Base-by-base conservation (phyloP, 2,329 filamentous ascomycete genomes). In the Camptophora hylomeconis region DNA sequence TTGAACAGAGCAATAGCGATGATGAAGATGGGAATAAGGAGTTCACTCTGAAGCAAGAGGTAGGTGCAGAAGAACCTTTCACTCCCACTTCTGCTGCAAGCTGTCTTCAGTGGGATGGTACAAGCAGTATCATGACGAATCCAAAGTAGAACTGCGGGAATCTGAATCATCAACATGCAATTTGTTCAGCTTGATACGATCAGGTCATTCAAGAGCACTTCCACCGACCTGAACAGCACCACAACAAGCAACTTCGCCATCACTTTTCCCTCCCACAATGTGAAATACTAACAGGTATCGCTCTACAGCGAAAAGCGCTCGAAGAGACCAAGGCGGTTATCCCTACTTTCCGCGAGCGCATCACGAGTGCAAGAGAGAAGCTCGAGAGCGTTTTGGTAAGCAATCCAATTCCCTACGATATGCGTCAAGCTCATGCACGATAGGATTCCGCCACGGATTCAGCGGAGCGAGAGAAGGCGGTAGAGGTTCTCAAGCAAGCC, bases 271-370 rank as follows among this genome's bases (percentile, higher is more conserved):
- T n/a, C n/a, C n/a, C n/a, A n/a, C n/a, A n/a, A n/a, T n/a, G n/a
- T n/a, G n/a, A n/a, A n/a, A n/a, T n/a, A n/a, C n/a, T n/a, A n/a
- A n/a, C n/a, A n/a, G n/a, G n/a, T n/a, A n/a, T n/a, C n/a, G n/a
- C n/a, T n/a, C n/a, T 22, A 35, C 46, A 93, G 84, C 69, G 71
- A 58, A 69, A 72, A 61, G 86, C 80, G 13, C 61, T 84, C n/a
- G 74, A 84, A 41, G 81, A 98, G 59, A 95, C 89, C 6, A 79
- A 79, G 51, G 79, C 75, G 32, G 72, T 95, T 16, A 79, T 95
- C 45, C 76, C 67, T 2, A 72, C 72, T 2, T 58, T 95, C 41
- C 69, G 69, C 45, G 53, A 70, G 47, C 77, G 81, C 47, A 83
- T 94, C 44, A 57, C 56, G 24, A 72, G 77, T 32, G 77, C 83